These are phyloP conservation scores for Coffea eugenioides DNA, from an alignment of 257 asterid genomes.

Conservation along the genomic window DNA sequence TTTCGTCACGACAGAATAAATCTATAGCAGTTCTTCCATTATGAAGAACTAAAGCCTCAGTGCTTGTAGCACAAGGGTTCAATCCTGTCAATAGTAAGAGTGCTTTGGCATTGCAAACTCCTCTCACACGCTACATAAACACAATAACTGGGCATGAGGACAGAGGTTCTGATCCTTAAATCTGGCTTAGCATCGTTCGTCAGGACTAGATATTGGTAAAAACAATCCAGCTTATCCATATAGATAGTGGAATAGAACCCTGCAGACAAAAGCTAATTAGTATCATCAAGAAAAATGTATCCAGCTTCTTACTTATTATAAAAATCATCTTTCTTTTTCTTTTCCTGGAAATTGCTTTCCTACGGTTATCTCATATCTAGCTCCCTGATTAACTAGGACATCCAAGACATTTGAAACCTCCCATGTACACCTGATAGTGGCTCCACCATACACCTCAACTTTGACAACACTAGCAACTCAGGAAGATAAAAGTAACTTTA, in stretches of 20 bases:
- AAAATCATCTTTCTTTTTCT: not conserved
- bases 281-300: not conserved
- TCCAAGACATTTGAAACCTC: not conserved
- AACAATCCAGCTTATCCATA: constrained; percentile 41
- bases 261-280: constrained; percentile 34
- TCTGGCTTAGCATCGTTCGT: not conserved
- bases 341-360: not conserved
- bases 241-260: constrained; percentile 65
- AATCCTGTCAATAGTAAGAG: not conserved
- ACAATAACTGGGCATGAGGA: not conserved
- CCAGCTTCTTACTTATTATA: not conserved
- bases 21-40: not conserved
- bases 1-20: not conserved
- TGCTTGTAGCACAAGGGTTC: not conserved
- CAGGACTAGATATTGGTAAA: not conserved
- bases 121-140: not conserved
- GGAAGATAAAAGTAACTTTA: not conserved
- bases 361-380: not conserved
- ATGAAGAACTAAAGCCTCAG: not conserved
- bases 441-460: not conserved
- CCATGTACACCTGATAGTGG: not conserved
- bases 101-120: not conserved
- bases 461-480: no score
- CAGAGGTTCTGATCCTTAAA: not conserved
- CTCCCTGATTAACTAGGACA: not conserved